These are phyloP conservation scores for Neurospora crassa DNA, from an alignment of 2,329 filamentous ascomycete species.

Conservation along the genomic window DNA sequence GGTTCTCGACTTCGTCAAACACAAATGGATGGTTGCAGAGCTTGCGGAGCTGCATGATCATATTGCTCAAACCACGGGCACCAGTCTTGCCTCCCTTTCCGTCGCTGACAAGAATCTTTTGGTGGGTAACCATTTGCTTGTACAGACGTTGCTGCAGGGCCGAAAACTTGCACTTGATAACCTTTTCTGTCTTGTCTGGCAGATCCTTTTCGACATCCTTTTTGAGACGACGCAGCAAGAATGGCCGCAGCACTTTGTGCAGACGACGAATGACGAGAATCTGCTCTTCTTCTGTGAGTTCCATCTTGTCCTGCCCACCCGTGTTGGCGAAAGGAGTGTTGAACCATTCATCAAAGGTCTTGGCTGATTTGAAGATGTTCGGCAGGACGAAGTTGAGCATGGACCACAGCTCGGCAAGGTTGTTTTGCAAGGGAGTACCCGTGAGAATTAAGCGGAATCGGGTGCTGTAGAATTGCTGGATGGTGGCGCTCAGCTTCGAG, in stretches of 20 bases:
- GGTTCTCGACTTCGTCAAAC: constrained; percentile 94
- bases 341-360: constrained; percentile 99
- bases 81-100: constrained; percentile 92
- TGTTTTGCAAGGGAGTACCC: constrained; percentile 95
- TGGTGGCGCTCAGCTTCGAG: constrained; percentile 90
- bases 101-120: constrained; percentile 88
- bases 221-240: constrained; percentile 96
- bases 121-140: constrained; percentile 94
- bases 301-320: constrained; percentile 96
- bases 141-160: constrained; percentile 87
- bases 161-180: constrained; percentile 98
- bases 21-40: constrained; percentile 99
- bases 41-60: constrained; percentile 99
- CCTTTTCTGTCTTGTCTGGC: constrained; percentile 97
- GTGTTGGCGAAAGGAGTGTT: constrained; percentile 99
- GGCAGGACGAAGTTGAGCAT: constrained; percentile 97
- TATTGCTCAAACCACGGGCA: constrained; percentile 93
- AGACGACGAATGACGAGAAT: constrained; percentile 95
- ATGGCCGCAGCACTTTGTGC: constrained; percentile 94
- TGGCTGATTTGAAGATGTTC: constrained; percentile 98
- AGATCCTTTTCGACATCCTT: constrained; percentile 99
- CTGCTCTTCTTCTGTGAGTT: constrained; percentile 98
- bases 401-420: constrained; percentile 90
- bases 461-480: constrained; percentile 90
- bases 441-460: constrained; percentile 95